A percentile compares a stretch with the other conserved stretches of the same genome.
Conservation (phyloP, 2,329 filamentous ascomycete genomes). For the Xylariales sp. region DNA sequence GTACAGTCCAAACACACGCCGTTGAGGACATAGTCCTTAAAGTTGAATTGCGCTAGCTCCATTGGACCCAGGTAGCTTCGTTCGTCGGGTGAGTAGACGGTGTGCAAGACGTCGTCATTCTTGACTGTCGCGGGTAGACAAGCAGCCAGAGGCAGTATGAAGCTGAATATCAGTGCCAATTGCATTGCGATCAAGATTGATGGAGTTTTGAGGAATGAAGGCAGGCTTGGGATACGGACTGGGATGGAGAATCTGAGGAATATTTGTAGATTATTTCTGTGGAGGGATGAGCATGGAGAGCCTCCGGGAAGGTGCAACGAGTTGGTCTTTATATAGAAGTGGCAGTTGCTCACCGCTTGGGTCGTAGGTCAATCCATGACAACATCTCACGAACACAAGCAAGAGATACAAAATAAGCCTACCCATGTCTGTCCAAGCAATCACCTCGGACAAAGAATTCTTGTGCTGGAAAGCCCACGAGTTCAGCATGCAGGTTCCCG, state of each 20-base stretch:
- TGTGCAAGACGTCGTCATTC: background rate
- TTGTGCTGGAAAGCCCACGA: slow-evolving; percentile 4
- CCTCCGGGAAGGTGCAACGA: too few species aligned
- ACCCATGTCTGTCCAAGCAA: slow-evolving; percentile 1
- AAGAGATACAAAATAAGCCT: too few species aligned
- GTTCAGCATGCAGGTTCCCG: slow-evolving; percentile 6
- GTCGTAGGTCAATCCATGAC: background rate
- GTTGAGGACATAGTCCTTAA: slow-evolving; percentile 5
- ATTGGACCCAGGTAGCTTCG: background rate
- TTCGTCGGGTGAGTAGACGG: background rate
- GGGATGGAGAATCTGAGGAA: background rate
- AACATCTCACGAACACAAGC: too few species aligned
- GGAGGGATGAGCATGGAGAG: background rate
- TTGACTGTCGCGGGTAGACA: slow-evolving; percentile 1
- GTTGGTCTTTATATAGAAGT: background rate
- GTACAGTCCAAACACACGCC: slow-evolving; percentile 6
- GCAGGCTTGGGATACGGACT: background rate
- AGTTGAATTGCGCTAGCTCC: slow-evolving; percentile 9
- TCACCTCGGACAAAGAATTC: background rate
- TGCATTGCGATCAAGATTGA: background rate
- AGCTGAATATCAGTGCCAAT: background rate
- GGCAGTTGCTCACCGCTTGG: background rate
- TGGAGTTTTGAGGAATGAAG: background rate
- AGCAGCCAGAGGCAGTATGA: slow-evolving; percentile 7
- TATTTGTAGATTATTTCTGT: background rate